Evolutionary conservation across 768 basidiomycete genomes (phyloP).

Genomic region (Trametes villosa): DNA sequence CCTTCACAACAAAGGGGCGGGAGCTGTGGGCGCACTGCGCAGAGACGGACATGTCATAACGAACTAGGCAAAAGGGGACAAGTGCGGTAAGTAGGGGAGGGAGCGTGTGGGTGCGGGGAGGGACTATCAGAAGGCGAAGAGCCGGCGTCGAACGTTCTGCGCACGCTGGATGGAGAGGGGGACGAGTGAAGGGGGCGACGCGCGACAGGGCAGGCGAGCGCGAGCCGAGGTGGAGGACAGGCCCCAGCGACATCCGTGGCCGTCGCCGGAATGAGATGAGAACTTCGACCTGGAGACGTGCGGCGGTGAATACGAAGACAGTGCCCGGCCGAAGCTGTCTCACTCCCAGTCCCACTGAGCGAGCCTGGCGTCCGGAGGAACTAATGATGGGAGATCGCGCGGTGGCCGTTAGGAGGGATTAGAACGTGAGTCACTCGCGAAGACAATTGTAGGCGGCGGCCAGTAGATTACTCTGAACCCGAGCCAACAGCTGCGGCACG

Average conservation of each 20-base stretch:
- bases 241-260: not conserved
- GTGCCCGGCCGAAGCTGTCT: too few relatives aligned
- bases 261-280: too few relatives aligned
- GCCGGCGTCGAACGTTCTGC: constrained; percentile 11
- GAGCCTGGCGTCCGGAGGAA: not conserved
- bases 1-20: constrained; percentile 14
- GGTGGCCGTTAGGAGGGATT: too few relatives aligned
- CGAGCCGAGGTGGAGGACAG: not conserved
- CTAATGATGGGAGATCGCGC: not conserved
- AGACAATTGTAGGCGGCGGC: too few relatives aligned
- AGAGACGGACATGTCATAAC: not conserved
- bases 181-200: not conserved
- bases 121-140: constrained; percentile 9
- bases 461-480: not conserved
- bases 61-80: constrained; percentile 14
- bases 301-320: too few relatives aligned
- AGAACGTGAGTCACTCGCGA: not conserved
- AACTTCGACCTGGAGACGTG: too few relatives aligned
- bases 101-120: constrained; percentile 3
- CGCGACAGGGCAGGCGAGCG: not conserved
- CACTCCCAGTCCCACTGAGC: not conserved
- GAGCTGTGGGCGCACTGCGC: constrained; percentile 3
- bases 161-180: not conserved
- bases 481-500: too few relatives aligned
- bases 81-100: constrained; percentile 1